Percentiles rank a stretch among this genome's conserved stretches.
Conservation (phyloP, 176 grass and related monocot species). For the Aegilops bicornis region DNA sequence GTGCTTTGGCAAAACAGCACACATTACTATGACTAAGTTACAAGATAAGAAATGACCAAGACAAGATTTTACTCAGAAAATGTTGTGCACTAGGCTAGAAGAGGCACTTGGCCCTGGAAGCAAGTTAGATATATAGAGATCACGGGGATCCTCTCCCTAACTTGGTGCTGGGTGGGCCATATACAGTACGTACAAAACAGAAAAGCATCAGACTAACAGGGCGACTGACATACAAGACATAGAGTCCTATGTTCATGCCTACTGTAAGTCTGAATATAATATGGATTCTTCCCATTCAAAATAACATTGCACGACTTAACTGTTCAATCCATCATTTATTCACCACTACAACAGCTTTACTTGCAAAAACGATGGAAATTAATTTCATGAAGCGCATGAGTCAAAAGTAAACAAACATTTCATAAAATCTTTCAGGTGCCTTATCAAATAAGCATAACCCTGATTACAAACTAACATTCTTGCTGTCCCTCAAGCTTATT, state of each 20-base stretch:
- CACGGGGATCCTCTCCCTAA: neutral
- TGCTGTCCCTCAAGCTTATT: neutral
- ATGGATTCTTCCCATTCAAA: neutral
- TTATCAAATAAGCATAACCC: constrained; percentile 10
- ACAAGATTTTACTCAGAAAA: neutral
- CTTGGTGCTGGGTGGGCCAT: neutral
- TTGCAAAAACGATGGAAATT: neutral
- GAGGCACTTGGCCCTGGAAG: neutral
- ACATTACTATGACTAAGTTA: constrained; percentile 11
- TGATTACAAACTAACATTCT: neutral
- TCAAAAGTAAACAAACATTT: constrained; percentile 1
- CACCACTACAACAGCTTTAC: neutral
- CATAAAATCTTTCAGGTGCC: neutral
- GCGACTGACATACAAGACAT: neutral
- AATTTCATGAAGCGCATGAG: neutral
- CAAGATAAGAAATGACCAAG: constrained; percentile 8
- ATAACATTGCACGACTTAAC: constrained; percentile 20
- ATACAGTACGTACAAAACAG: neutral
- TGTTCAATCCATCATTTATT: constrained; percentile 28
- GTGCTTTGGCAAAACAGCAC: constrained; percentile 19
- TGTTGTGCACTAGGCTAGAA: neutral
- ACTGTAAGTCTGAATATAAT: constrained; percentile 17
- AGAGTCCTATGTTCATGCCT: constrained; percentile 3
- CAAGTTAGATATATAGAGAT: neutral
- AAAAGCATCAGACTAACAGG: constrained; percentile 12